phyloP scores from a whole-genome alignment of 164 flowering plant genomes.

The Houttuynia cordata region DNA sequence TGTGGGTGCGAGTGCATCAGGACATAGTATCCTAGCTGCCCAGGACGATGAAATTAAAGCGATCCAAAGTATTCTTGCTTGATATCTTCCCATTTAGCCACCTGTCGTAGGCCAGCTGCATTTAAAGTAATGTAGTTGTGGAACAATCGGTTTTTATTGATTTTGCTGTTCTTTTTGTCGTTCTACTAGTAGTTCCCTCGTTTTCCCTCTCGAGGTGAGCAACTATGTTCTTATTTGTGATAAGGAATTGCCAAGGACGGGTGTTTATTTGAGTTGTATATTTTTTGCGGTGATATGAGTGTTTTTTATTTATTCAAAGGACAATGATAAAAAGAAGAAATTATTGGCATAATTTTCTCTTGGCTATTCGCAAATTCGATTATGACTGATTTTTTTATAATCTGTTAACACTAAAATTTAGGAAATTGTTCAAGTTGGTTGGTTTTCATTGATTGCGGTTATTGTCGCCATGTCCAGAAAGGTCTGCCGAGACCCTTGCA shows the following conservation, averaged over 20 bases:
- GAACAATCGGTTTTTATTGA: not conserved
- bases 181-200: not conserved
- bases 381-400: too few relatives aligned
- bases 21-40: constrained; percentile 36
- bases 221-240: constrained; percentile 12
- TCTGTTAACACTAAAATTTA: too few relatives aligned
- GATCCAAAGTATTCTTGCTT: constrained; percentile 38
- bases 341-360: not conserved
- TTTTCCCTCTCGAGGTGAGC: constrained; percentile 11
- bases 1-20: constrained; percentile 26
- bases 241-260: constrained; percentile 12
- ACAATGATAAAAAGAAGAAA: not conserved
- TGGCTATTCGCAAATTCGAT: too few relatives aligned
- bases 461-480: too few relatives aligned
- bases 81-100: constrained; percentile 2
- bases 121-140: constrained; percentile 11
- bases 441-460: too few relatives aligned
- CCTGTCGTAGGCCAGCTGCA: not conserved
- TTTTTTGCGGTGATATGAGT: constrained; percentile 13
- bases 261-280: constrained; percentile 23
- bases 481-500: too few relatives aligned
- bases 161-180: not conserved
- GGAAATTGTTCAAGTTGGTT: too few relatives aligned
- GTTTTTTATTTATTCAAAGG: not conserved
- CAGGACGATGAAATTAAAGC: constrained; percentile 51